phyloP scores from a whole-genome alignment of 495 filamentous ascomycete genomes.

The Tuber magnatum region DNA sequence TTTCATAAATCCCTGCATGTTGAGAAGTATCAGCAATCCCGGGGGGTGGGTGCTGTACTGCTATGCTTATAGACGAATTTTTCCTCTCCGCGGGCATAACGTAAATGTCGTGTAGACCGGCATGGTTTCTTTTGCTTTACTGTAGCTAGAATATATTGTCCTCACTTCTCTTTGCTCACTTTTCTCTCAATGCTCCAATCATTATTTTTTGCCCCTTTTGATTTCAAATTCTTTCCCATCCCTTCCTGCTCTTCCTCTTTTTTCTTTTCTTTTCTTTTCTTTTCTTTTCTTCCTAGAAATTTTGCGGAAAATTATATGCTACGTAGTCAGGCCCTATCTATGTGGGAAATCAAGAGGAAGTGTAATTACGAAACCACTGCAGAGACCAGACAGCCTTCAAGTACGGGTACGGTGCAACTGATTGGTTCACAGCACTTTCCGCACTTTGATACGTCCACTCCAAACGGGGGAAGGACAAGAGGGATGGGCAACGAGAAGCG shows the following conservation, averaged over 20 bases:
- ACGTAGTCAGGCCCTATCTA: neutral
- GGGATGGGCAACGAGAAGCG: neutral
- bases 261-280: neutral
- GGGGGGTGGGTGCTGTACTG: neutral
- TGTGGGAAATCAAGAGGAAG: neutral
- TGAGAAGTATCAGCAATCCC: neutral
- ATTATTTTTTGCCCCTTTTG: neutral
- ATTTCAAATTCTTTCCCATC: neutral
- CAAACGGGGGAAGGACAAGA: neutral
- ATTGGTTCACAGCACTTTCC: neutral
- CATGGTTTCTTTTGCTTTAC: neutral
- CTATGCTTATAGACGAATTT: neutral
- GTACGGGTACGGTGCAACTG: neutral
- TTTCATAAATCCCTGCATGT: neutral
- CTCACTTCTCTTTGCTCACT: neutral
- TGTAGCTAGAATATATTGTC: neutral
- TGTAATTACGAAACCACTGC: neutral
- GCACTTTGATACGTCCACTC: neutral
- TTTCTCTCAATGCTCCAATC: neutral
- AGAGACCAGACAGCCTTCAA: neutral
- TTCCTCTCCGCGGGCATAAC: neutral
- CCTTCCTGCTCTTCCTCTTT: neutral
- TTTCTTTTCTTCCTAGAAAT: neutral
- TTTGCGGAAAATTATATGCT: neutral
- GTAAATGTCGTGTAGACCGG: neutral